Evolutionary conservation across 768 basidiomycete species (phyloP).

Genomic region (Leccinellum rugosiceps): DNA sequence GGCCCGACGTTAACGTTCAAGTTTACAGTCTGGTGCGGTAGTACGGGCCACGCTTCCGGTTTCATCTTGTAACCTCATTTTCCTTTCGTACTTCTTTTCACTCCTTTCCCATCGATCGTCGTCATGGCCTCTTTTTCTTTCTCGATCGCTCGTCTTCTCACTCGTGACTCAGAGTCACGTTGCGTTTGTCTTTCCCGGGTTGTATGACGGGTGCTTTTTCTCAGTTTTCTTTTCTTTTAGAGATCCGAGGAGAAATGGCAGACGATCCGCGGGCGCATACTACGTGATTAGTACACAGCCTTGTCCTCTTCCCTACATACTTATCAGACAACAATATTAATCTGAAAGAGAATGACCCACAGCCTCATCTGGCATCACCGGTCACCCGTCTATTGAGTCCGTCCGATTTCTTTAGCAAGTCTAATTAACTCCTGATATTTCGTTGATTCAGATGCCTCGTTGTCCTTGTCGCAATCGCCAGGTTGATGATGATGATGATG

Average conservation of each 20-base stretch:
- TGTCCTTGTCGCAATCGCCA: not conserved
- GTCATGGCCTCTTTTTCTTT: not conserved
- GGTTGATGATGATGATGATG: not conserved
- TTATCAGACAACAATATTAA: not conserved
- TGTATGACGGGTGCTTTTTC: not conserved
- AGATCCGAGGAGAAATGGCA: not conserved
- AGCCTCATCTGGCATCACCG: not conserved
- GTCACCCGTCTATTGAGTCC: not conserved
- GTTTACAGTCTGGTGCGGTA: not conserved
- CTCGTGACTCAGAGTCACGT: not conserved
- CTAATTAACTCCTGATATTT: not conserved
- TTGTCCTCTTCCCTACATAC: not conserved
- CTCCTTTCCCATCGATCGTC: not conserved
- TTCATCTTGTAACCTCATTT: not conserved
- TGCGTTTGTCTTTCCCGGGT: not conserved
- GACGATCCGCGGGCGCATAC: not conserved
- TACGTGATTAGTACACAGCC: not conserved
- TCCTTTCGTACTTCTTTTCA: not conserved
- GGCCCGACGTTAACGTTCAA: not conserved
- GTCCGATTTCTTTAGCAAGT: not conserved
- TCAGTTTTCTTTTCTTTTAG: not conserved
- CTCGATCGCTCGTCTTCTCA: not conserved
- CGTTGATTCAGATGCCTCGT: not conserved
- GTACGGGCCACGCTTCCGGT: not conserved
- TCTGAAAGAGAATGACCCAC: not conserved